Conservation (phyloP, 805 yeast species). For the Teunomyces gatunensis region DNA sequence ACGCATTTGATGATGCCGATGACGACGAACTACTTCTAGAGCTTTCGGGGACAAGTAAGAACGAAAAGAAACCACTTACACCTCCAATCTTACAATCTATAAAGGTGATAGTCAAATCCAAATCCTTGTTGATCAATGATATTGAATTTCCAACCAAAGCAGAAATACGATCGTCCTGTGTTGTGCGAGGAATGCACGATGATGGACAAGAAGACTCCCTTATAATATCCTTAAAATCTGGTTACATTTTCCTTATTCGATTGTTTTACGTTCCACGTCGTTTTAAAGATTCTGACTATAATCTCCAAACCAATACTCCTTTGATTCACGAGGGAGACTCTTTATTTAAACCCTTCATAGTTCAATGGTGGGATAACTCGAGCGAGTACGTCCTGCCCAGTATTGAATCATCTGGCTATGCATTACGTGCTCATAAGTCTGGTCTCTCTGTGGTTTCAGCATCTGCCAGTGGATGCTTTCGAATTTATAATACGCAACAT, state of each 20-base stretch:
- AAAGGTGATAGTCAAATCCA: slow-evolving; percentile 28
- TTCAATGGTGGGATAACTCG: slow-evolving; percentile 48
- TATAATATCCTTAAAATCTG: slow-evolving; percentile 38
- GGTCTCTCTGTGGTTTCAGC: slow-evolving; percentile 41
- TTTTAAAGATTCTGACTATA: slow-evolving; percentile 23
- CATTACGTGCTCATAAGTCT: slow-evolving; percentile 32
- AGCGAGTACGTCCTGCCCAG: slow-evolving; percentile 11
- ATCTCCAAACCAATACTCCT: slow-evolving; percentile 8
- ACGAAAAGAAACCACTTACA: neutral
- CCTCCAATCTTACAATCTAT: slow-evolving; percentile 11
- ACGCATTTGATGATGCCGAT: slow-evolving; percentile 35
- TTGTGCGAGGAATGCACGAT: slow-evolving; percentile 21
- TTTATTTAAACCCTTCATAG: slow-evolving; percentile 41
- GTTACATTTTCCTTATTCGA: slow-evolving; percentile 38
- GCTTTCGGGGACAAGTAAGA: neutral
- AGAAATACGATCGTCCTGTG: slow-evolving; percentile 29
- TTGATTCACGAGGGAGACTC: slow-evolving; percentile 13
- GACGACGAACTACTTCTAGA: slow-evolving; percentile 15
- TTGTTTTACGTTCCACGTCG: slow-evolving; percentile 35
- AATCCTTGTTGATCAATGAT: slow-evolving; percentile 31
- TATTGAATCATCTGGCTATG: slow-evolving; percentile 23
- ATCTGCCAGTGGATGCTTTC: slow-evolving; percentile 32
- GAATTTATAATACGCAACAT: slow-evolving; percentile 36
- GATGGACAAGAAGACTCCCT: slow-evolving; percentile 35
- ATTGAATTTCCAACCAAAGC: slow-evolving; percentile 30